Evolutionary conservation across 805 yeast species (phyloP), one percentile per base, ranked within the genome.

Genomic region (Soucietia sequanensis): DNA sequence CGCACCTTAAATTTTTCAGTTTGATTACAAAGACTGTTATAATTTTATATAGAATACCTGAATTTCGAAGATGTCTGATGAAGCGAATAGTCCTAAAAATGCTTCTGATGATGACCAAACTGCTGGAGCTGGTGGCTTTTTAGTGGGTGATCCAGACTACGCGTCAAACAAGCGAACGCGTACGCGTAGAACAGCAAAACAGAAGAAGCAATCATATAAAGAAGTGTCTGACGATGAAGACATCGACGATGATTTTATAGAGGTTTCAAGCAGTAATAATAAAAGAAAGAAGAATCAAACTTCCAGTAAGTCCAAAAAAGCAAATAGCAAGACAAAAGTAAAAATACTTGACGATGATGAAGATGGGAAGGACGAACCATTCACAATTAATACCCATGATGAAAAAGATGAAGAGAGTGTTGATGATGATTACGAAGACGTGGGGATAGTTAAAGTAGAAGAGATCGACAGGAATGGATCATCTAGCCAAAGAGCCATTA

Each of bases 41-140:
- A n/a, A n/a, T n/a, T n/a, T n/a, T n/a, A n/a, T n/a, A n/a, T n/a
- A n/a, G n/a, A n/a, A n/a, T n/a, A n/a, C n/a, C n/a, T n/a, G n/a
- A n/a, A n/a, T n/a, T n/a, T n/a, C n/a, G n/a, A 27, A 2, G 19
- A 27, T 27, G 29, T 27, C 29, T 14, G 15, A 13, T 5, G 11
- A 12, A n/a, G 9, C 29, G 8, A 19, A 27, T 27, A 33, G 31
- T 49, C 15, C 46, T 39, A 12, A 35, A 45, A 29, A 21, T n/a
- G 22, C 30, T 16, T 25, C 12, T 7, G 33, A 38, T 11, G 16
- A 28, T 15, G 33, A 23, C 13, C 21, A 23, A 6, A 35, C 27
- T 14, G 21, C 14, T 8, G 46, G 34, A 9, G 61, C 43, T n/a
- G 77, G 75, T 6, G 76, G 75, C 13, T 70, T 71, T 41, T 47